Evolutionary conservation across 352 stramenopile genomes (phyloP).

Genomic region (Phytophthora chlamydospora): DNA sequence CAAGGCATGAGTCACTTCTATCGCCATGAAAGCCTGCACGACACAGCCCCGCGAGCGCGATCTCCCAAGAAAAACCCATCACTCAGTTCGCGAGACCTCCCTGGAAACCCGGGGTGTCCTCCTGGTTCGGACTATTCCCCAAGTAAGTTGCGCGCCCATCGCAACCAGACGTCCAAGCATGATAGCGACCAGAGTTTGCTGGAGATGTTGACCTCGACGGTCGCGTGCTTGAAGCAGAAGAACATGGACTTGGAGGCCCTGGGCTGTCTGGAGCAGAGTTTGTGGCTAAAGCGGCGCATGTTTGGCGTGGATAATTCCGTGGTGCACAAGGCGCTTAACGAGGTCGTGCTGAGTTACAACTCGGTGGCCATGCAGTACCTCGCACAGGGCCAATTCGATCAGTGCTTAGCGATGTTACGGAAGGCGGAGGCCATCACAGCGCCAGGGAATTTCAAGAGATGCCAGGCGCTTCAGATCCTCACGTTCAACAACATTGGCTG

Average conservation of each 20-base stretch:
- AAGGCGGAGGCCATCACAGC: conserved; percentile 76
- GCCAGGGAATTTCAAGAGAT: conserved; percentile 68
- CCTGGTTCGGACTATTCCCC: conserved; percentile 9
- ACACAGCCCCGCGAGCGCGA: conserved; percentile 4
- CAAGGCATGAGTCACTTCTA: conserved; percentile 26
- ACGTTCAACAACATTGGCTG: conserved; percentile 87
- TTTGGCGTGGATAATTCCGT: conserved; percentile 66
- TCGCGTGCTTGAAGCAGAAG: conserved; percentile 72
- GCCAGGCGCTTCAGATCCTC: conserved; percentile 76
- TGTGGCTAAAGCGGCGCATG: conserved; percentile 82
- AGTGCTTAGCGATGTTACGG: conserved; percentile 71
- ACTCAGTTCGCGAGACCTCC: conserved; percentile 46
- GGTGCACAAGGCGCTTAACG: conserved; percentile 58
- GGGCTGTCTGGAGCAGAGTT: conserved; percentile 72
- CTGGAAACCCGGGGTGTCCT: conserved; percentile 13
- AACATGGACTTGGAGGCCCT: conserved; percentile 79
- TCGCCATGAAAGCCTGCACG: conserved; percentile 19
- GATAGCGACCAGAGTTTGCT: conserved; percentile 70
- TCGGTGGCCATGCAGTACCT: conserved; percentile 79
- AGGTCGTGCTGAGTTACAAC: conserved; percentile 81
- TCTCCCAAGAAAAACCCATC: conserved; percentile 37
- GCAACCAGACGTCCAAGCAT: conserved; percentile 19
- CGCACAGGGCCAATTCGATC: conserved; percentile 54
- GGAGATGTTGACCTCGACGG: conserved; percentile 75
- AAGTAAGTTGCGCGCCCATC: conserved; percentile 18